Evolutionary conservation across 441 rosid species (phyloP), one percentile per base, ranked within the genome.

Genomic region (Populus hybrid): DNA sequence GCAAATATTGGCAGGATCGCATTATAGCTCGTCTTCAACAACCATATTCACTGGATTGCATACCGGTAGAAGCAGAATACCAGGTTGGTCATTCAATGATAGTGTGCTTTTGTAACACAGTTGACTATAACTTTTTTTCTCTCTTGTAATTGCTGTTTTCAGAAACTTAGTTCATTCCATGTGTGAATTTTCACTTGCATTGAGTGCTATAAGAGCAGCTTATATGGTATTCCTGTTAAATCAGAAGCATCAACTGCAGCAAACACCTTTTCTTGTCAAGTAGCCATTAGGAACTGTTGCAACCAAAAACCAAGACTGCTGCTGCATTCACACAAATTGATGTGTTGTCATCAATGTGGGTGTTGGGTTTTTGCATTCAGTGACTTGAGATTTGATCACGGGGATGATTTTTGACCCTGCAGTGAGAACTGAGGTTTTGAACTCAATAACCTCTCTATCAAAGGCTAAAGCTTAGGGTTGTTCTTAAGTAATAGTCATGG

Each of bases 1-100:
- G 26, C 42, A 57, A 75, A 73, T 78, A 24, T 79, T 86, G 72
- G 80, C 89, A 96, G 98, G 99, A 96, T 78, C 95, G 98, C 46
- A 94, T 94, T 81, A 94, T 96, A 78, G 95, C 98, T 83, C 95
- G 98, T 77, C 95, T 96, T 74, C 99, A 93, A 83, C 99, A 96
- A 82, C 98, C 98, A 10, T 96, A 96, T 86, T 96, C 99, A 0
- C 86, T 96, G 38, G 99, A 96, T 80, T 96, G 99, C 83, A 96
- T 96, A 86, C 99, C 99, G 4, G 98, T 96, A 65, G 99, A 96
- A 90, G 99, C 99, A 73, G 98, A 96, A 82, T 96, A 87, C 89
- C 97, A 96, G 95, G 99, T 92, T 77, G 69, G 83, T 81, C 36
- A 46, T 80, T 50, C 68, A 20, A 23, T 28, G 6, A 64, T 24